A percentile compares a stretch with the other conserved stretches of the same genome.
phyloP scores from a whole-genome alignment of 106 monocot species.

The Dioscorea zingiberensis region DNA sequence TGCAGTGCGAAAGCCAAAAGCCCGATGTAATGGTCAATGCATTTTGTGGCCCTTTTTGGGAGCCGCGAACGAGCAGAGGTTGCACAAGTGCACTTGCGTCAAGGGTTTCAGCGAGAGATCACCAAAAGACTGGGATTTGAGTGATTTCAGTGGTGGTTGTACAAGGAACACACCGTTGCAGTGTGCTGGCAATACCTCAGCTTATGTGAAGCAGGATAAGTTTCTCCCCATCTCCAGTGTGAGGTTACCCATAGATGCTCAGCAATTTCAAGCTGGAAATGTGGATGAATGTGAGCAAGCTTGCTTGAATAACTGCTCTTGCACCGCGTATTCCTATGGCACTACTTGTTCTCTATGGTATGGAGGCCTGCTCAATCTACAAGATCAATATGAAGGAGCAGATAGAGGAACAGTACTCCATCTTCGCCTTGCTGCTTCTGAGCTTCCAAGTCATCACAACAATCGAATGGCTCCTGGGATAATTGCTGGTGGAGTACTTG shows the following conservation, averaged over 20 bases:
- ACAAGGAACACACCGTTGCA: slow-evolving; percentile 18
- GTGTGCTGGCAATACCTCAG: slow-evolving; percentile 4
- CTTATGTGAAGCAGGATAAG: background rate
- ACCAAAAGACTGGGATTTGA: slow-evolving; percentile 28
- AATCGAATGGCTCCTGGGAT: background rate
- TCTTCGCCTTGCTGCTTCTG: slow-evolving; percentile 31
- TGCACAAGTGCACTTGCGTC: slow-evolving; percentile 28
- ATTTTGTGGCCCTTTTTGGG: slow-evolving; percentile 41
- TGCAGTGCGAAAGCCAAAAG: too few species aligned
- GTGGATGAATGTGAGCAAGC: slow-evolving; percentile 10
- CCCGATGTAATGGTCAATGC: slow-evolving; percentile 33
- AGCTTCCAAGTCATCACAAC: slow-evolving; percentile 1
- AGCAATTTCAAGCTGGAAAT: background rate
- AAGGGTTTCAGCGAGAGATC: slow-evolving; percentile 25
- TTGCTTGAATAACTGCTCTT: slow-evolving; percentile 37
- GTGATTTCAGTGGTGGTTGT: slow-evolving; percentile 29
- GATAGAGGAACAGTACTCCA: slow-evolving; percentile 17
- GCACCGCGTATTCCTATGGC: slow-evolving; percentile 27
- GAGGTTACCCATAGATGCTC: slow-evolving; percentile 1
- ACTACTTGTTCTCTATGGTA: slow-evolving; percentile 19
- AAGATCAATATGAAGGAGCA: slow-evolving; percentile 7
- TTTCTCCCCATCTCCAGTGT: slow-evolving; percentile 10
- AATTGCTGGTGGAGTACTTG: background rate
- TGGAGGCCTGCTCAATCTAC: slow-evolving; percentile 22
- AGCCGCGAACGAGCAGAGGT: slow-evolving; percentile 17